Evolutionary conservation across 805 yeast species (phyloP), one percentile per base, ranked within the genome.

Genomic region (Candida endomychidarum): DNA sequence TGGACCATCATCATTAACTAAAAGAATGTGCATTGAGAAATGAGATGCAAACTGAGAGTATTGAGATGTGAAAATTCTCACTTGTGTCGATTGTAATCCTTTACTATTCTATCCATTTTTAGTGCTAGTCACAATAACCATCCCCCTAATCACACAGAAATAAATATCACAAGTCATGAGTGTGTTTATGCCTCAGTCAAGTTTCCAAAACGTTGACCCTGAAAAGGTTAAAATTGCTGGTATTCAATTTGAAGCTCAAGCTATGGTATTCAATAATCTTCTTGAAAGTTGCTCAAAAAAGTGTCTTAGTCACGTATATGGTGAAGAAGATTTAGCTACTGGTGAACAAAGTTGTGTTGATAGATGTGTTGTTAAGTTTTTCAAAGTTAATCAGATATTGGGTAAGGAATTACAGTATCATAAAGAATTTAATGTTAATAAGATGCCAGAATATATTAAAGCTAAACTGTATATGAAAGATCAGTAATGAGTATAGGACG

Each of bases 1-100:
- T 0, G 98, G 98, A 26, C 99, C 99, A 57, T 91, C 99, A 61
- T 91, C 99, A 61, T 91, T 91, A 8, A 97, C 91, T 29, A 93
- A 56, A 49, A 76, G 61, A 9, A 76, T 69, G 44, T 70, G 77
- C 81, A 77, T 75, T 15, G 26, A 23, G 22, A 20, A 20, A 20
- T 20, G 31, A 29, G 33, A 29, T n/a, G n/a, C n/a, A n/a, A n/a
- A n/a, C n/a, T n/a, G n/a, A n/a, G 26, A 23, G 22, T 6, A 20
- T 6, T 20, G 31, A 29, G 33, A 29, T 29, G 33, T 15, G 33
- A 29, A 29, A 29, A 29, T 29, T 29, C 33, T 29, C 33, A 29
- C 22, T 10, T n/a, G n/a, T n/a, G n/a, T n/a, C n/a, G n/a, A n/a
- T n/a, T n/a, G n/a, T n/a, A n/a, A n/a, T n/a, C n/a, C n/a, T n/a